Percentiles rank a stretch among this genome's conserved stretches.
Conservation (phyloP, 208 protist genomes). For the Acanthamoeba lenticulata region DNA sequence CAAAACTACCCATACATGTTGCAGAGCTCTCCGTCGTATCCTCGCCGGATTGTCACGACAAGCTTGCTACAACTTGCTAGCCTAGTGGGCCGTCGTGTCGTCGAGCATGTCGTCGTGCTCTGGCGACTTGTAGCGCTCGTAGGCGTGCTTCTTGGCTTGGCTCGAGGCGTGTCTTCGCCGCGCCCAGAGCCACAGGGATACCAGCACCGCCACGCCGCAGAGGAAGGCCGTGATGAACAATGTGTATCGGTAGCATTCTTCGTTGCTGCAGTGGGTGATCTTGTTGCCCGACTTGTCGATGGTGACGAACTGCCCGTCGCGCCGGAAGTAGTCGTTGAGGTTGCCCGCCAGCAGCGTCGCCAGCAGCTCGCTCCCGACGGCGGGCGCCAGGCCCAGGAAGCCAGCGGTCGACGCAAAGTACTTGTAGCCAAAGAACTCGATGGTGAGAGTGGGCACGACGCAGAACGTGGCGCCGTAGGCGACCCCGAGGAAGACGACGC, state of each 20-base stretch:
- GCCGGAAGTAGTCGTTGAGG: conserved; percentile 52
- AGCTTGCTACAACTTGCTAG: no score
- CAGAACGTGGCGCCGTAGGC: conserved; percentile 46
- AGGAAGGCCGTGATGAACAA: conserved; percentile 7
- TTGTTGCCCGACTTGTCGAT: background rate
- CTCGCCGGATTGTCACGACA: no score
- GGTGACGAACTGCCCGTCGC: background rate
- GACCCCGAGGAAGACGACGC: background rate
- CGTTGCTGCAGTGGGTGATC: conserved; percentile 1
- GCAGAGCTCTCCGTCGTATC: no score
- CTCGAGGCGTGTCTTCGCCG: background rate
- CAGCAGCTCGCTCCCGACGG: conserved; percentile 6
- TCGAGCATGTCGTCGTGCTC: background rate
- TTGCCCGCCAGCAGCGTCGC: conserved; percentile 36
- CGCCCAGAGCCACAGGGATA: background rate
- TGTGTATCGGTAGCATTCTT: background rate
- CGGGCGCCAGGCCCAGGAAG: conserved; percentile 26
- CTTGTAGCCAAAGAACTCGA: conserved; percentile 39
- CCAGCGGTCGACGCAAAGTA: conserved; percentile 42
- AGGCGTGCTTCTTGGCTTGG: background rate
- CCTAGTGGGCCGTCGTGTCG: no score
- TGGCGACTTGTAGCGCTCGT: background rate
- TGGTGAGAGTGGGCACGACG: background rate
- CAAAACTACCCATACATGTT: no score
- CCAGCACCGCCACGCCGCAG: background rate